A percentile compares a stretch with the other conserved stretches of the same genome.
phyloP scores from a whole-genome alignment of 2,329 filamentous ascomycete species.

The Alternaria sp. region DNA sequence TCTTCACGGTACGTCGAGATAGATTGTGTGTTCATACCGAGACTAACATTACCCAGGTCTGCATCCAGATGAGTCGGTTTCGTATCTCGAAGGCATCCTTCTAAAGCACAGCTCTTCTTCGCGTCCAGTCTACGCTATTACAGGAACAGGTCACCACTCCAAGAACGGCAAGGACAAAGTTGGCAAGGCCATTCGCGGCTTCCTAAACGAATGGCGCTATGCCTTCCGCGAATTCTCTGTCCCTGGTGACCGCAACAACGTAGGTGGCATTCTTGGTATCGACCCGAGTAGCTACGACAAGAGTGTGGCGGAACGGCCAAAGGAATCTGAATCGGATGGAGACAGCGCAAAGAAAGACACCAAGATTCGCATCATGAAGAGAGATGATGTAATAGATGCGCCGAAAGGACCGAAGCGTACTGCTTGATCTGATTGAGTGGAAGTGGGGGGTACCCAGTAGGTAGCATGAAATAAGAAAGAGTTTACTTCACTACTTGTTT shows the following conservation, averaged over 20 bases:
- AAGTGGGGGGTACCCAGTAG: conserved; percentile 18
- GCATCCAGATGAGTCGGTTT: conserved; percentile 96
- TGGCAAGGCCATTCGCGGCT: conserved; percentile 87
- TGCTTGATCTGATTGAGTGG: conserved; percentile 21
- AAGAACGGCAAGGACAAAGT: conserved; percentile 99
- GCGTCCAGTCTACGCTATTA: conserved; percentile 90
- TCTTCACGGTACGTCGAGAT: conserved; percentile 68
- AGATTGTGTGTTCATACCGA: background rate
- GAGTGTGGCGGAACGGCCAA: conserved; percentile 47
- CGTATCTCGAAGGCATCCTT: conserved; percentile 88
- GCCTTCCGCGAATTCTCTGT: conserved; percentile 96
- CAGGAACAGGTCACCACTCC: conserved; percentile 94
- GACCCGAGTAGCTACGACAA: conserved; percentile 66
- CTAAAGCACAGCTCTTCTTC: conserved; percentile 76
- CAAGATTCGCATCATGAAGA: conserved; percentile 48
- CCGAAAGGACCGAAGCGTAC: conserved; percentile 46
- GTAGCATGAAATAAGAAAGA: conserved; percentile 41
- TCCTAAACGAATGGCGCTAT: conserved; percentile 94
- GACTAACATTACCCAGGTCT: conserved; percentile 60
- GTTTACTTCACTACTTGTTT: conserved; percentile 16
- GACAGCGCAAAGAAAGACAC: conserved; percentile 41
- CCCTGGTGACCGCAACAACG: conserved; percentile 88
- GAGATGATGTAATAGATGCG: conserved; percentile 45
- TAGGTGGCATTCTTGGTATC: conserved; percentile 69
- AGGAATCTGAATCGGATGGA: conserved; percentile 39